Evolutionary conservation across 176 grass and related monocot species (phyloP).

Genomic region (Zoysia japonica): DNA sequence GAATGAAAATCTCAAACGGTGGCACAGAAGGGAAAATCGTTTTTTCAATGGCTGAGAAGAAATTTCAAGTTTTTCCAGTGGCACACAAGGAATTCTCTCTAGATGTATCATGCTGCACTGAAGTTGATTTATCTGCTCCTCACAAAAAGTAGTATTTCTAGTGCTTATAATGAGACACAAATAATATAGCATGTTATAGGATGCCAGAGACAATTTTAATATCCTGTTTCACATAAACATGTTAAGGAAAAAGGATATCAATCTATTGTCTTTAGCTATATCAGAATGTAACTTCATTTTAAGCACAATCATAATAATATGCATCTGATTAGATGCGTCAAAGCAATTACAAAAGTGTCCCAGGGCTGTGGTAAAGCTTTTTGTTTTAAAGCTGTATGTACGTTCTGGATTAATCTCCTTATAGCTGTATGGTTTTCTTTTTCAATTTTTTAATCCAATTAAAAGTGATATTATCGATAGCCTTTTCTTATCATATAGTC

Average conservation of each 20-base stretch:
- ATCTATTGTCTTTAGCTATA: neutral
- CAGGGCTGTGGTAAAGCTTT: slow-evolving; percentile 6
- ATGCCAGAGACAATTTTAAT: slow-evolving; percentile 10
- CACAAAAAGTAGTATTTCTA: neutral
- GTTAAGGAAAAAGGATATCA: neutral
- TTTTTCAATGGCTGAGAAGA: no score
- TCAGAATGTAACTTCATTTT: neutral
- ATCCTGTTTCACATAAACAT: slow-evolving; percentile 16
- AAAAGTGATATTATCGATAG: slow-evolving; percentile 11
- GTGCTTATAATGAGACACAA: slow-evolving; percentile 26
- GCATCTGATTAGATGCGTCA: neutral
- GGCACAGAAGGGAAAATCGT: no score
- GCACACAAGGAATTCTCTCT: no score
- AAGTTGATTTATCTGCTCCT: slow-evolving; percentile 12
- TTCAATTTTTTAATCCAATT: slow-evolving; percentile 19
- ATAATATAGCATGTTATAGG: slow-evolving; percentile 21
- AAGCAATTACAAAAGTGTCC: neutral
- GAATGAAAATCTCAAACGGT: no score
- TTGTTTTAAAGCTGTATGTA: slow-evolving; percentile 2
- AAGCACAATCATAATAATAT: neutral
- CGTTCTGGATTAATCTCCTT: slow-evolving; percentile 27
- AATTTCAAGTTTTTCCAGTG: no score
- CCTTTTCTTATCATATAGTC: slow-evolving; percentile 33
- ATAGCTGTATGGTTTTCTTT: slow-evolving; percentile 12
- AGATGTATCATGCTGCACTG: slow-evolving; percentile 15